Conservation (phyloP, 257 asterid species). For the Petunia axillaris region DNA sequence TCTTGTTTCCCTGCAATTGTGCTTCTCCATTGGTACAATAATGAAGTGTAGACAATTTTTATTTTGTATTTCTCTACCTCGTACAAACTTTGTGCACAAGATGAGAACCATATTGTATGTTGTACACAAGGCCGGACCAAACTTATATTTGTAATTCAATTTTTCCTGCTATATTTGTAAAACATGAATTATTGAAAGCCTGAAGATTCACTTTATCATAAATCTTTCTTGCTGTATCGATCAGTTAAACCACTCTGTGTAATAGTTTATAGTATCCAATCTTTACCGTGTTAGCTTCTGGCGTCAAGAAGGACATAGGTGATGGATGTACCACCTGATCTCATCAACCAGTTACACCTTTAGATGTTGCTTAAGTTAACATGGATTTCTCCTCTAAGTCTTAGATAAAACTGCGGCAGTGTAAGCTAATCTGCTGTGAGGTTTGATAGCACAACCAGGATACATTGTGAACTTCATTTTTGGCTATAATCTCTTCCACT, state of each 20-base stretch:
- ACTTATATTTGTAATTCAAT: constrained; percentile 34
- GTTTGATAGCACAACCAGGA: not conserved
- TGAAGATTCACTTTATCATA: not conserved
- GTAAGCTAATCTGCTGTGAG: not conserved
- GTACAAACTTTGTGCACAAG: constrained; percentile 40
- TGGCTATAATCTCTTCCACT: not conserved
- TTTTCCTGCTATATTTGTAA: constrained; percentile 23
- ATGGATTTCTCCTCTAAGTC: not conserved
- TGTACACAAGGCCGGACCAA: constrained; percentile 33
- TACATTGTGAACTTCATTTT: constrained; percentile 7
- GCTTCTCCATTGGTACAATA: constrained; percentile 43
- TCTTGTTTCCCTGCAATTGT: constrained; percentile 26
- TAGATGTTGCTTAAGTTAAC: constrained; percentile 2
- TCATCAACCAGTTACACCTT: not conserved
- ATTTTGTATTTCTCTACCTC: constrained; percentile 42
- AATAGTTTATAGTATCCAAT: not conserved
- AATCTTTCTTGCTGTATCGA: not conserved
- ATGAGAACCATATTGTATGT: constrained; percentile 45
- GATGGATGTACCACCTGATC: constrained; percentile 18
- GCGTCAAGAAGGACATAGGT: not conserved
- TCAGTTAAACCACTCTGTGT: not conserved
- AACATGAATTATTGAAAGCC: constrained; percentile 21
- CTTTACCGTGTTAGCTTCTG: not conserved
- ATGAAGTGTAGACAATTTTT: constrained; percentile 39
- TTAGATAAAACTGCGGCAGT: not conserved